phyloP scores from a whole-genome alignment of 2,329 filamentous ascomycete species.

The Nemania sp. region DNA sequence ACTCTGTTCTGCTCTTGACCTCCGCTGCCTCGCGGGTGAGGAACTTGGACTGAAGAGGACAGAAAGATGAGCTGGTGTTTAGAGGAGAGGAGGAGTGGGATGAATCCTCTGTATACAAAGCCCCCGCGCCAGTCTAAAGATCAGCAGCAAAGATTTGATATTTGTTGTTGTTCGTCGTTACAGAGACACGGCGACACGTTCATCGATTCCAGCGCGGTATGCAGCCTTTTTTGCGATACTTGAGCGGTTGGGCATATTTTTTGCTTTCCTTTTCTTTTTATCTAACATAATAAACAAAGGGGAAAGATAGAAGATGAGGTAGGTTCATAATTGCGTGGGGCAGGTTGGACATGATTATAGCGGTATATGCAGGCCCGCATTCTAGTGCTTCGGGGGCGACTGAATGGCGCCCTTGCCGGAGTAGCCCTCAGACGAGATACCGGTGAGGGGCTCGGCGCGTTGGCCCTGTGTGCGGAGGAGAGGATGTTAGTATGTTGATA shows the following conservation, averaged over 20 bases:
- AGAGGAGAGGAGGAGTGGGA: conserved; percentile 10
- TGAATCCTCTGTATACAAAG: conserved; percentile 1
- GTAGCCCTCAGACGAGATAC: conserved; percentile 80
- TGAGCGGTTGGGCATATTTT: conserved; percentile 22
- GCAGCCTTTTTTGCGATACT: conserved; percentile 28
- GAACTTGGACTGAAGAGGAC: not conserved
- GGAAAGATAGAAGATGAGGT: conserved; percentile 26
- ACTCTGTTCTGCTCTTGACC: conserved; percentile 1
- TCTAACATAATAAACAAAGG: conserved; percentile 50
- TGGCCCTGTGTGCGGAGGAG: conserved; percentile 61
- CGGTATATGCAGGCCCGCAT: conserved; percentile 16
- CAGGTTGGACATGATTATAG: conserved; percentile 29
- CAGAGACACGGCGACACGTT: conserved; percentile 24
- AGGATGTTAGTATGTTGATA: conserved; percentile 24
- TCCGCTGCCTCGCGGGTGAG: conserved; percentile 3
- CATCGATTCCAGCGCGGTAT: conserved; percentile 20
- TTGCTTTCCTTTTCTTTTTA: conserved; percentile 27
- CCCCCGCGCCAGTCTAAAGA: conserved; percentile 16
- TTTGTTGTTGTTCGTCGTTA: conserved; percentile 27
- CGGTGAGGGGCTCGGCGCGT: conserved; percentile 84
- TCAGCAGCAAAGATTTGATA: conserved; percentile 12
- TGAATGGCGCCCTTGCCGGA: conserved; percentile 79
- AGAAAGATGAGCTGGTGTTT: conserved; percentile 1
- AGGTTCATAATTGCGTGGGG: conserved; percentile 28
- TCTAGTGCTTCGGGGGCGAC: conserved; percentile 58